Evolutionary conservation across 352 stramenopile species (phyloP).

Genomic region (Phytophthora hibernalis): DNA sequence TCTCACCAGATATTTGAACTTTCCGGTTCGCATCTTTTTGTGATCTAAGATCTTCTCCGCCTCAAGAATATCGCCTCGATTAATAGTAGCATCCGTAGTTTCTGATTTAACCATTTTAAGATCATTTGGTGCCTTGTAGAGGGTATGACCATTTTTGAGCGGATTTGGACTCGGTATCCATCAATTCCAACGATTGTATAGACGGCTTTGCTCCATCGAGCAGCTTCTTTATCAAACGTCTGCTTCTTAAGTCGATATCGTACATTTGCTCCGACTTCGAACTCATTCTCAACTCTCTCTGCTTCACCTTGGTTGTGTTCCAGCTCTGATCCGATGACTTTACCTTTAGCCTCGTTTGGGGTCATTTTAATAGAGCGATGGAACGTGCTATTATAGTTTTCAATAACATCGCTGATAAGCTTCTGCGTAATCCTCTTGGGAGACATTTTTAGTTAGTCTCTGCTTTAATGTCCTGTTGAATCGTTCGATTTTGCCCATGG

Average conservation of each 20-base stretch:
- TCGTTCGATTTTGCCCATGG: no score
- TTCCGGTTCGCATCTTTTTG: no score
- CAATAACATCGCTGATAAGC: slow-evolving; percentile 31
- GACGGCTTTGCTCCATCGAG: not conserved
- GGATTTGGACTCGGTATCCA: no score
- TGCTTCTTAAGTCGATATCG: not conserved
- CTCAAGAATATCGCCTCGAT: not conserved
- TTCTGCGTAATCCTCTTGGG: slow-evolving; percentile 27
- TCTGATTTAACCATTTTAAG: no score
- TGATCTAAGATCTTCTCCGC: not conserved
- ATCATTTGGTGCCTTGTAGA: no score
- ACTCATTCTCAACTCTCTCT: not conserved
- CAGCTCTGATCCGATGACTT: slow-evolving; percentile 26
- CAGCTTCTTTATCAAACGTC: not conserved
- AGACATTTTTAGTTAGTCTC: not conserved
- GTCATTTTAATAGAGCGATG: slow-evolving; percentile 23
- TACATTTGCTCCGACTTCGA: not conserved
- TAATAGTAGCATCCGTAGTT: no score
- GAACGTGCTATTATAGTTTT: slow-evolving; percentile 10
- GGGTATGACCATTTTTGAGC: no score
- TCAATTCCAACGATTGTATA: no score
- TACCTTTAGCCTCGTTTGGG: slow-evolving; percentile 36
- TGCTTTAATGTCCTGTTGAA: no score
- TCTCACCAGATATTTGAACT: no score
- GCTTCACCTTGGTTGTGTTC: slow-evolving; percentile 35